phyloP scores from a whole-genome alignment of 2,329 filamentous ascomycete genomes.

The Monosporascus cannonballus region DNA sequence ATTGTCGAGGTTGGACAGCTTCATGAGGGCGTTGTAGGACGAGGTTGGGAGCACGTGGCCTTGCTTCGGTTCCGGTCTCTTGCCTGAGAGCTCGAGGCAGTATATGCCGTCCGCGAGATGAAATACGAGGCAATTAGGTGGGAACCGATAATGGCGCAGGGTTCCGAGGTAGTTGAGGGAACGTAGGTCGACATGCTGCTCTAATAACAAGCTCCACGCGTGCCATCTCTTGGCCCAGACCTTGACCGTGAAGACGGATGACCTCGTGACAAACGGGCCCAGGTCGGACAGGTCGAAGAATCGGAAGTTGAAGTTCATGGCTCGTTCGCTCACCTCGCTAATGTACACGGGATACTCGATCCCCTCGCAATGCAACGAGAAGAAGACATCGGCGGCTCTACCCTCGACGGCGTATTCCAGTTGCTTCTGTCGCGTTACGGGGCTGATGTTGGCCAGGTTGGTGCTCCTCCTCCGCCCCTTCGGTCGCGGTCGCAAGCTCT shows the following conservation, averaged over 20 bases:
- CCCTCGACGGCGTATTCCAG: constrained; percentile 67
- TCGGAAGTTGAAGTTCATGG: constrained; percentile 88
- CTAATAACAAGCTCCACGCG: constrained; percentile 59
- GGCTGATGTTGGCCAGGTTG: constrained; percentile 39
- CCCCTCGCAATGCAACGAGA: constrained; percentile 68
- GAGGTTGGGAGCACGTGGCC: constrained; percentile 55
- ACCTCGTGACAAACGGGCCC: constrained; percentile 58
- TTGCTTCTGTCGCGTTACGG: constrained; percentile 60
- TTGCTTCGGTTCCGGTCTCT: constrained; percentile 44
- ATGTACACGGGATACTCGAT: constrained; percentile 76
- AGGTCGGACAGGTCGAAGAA: constrained; percentile 70
- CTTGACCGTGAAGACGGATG: constrained; percentile 58
- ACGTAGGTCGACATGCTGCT: constrained; percentile 65
- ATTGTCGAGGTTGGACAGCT: constrained; percentile 79
- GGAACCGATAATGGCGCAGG: constrained; percentile 65
- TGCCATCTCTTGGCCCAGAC: constrained; percentile 63
- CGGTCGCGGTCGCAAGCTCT: constrained; percentile 36
- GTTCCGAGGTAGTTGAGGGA: constrained; percentile 73
- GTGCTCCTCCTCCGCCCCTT: constrained; percentile 42
- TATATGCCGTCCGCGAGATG: constrained; percentile 85
- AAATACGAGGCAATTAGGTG: constrained; percentile 76
- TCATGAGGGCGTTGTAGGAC: constrained; percentile 83
- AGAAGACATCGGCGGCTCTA: constrained; percentile 81
- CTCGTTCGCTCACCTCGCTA: constrained; percentile 71
- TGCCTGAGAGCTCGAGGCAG: constrained; percentile 62